Base-by-base conservation (phyloP, 1,284 basidiomycete species). In the Ceratobasidium sp. region DNA sequence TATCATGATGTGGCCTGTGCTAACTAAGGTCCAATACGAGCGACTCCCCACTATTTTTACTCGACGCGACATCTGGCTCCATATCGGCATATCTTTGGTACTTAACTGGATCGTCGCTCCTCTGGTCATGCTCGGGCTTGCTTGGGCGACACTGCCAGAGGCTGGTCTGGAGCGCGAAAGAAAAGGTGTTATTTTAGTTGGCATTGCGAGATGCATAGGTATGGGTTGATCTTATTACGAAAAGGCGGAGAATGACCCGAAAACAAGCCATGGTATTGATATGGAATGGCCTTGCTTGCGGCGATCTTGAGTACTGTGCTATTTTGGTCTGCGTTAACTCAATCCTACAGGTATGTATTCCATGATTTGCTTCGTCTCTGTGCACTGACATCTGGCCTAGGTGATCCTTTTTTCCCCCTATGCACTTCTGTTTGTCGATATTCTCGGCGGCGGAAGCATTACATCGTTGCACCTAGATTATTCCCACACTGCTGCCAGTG, bases 101-200 rank as follows among this genome's bases (percentile, higher is more conserved):
- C 86, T 96, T 71, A 96, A 96, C 83, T 96, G 95, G 96, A 86
- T 96, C 78, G 79, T 94, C 20, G 94, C 91, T 0, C 94, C 94
- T 0, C 87, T 94, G 69, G 83, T 96, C 54, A 97, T 96, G 95
- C 89, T 96, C 7, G 94, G 86, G 0, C 83, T 95, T 38, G 94
- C 95, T 1, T 96, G 94, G 93, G 94, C 93, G 0, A 93, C 93
- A 1, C 87, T 97, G 0, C 95, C 94, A 0, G 95, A 96, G 82
- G 86, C 92, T 1, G 89, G 90, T 3, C 82, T 83, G 10, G 85
- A 85, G 76, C 82, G 85, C 5, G 83, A 85, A 77, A 79, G 85
- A 1, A 85, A 84, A 0, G 88, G 90, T 7, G 87, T 91, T 48
- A 88, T 92, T 82, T 85, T 92, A 82, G 88, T 90, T 62, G 88